Evolutionary conservation across 495 filamentous ascomycete species (phyloP).

Genomic region (Tuber aestivum): DNA sequence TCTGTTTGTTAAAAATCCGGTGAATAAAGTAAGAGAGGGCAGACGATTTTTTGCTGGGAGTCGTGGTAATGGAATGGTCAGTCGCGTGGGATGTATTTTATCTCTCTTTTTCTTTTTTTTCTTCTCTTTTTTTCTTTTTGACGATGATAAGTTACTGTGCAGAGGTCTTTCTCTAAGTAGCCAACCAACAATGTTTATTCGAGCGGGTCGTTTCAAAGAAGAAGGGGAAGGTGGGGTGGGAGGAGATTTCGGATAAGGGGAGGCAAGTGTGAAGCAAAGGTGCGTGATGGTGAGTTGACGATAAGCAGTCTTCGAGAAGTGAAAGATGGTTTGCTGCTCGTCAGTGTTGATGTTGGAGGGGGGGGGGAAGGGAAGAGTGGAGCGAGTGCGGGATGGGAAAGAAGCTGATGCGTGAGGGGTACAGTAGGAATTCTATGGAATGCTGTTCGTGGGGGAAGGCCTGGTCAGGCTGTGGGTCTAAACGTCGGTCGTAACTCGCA

Average conservation of each 20-base stretch:
- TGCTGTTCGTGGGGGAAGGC: not conserved
- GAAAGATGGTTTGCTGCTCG: not conserved
- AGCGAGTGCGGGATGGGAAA: not conserved
- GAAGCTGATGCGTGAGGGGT: conserved; percentile 3
- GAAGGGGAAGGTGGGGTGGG: conserved; percentile 6
- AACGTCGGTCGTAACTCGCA: not conserved
- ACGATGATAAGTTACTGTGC: conserved; percentile 3
- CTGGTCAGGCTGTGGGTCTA: conserved; percentile 1
- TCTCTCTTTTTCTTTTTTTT: too few species aligned
- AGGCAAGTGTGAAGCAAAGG: not conserved
- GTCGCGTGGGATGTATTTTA: conserved; percentile 30
- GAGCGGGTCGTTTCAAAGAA: conserved; percentile 19
- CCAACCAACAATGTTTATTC: conserved; percentile 35
- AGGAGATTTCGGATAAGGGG: conserved; percentile 12
- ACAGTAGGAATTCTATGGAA: conserved; percentile 1
- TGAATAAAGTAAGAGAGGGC: not conserved
- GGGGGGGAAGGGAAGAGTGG: not conserved
- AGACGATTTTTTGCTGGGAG: not conserved
- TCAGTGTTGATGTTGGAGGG: not conserved
- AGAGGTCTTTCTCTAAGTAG: conserved; percentile 15
- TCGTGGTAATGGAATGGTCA: conserved; percentile 9
- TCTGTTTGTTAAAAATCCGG: not conserved
- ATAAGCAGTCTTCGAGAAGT: not conserved
- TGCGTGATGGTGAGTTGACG: not conserved
- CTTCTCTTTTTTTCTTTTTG: not conserved